Percentiles rank a stretch among this genome's conserved stretches.
Evolutionary conservation across 176 grass and related monocot species (phyloP).

Genomic region (Saccharum officinarum): DNA sequence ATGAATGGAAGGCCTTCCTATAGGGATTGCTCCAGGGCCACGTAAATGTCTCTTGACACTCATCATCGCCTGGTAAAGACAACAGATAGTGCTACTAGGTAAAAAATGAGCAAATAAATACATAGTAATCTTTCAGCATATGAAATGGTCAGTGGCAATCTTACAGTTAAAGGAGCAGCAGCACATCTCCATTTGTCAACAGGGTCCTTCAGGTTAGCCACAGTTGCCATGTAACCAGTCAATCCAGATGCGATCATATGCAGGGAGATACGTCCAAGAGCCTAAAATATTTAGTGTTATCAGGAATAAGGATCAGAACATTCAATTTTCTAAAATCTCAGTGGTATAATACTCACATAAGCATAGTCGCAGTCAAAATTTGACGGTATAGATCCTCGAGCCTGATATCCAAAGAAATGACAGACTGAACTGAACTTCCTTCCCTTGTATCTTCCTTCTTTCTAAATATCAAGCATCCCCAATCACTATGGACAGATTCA

Average conservation of each 20-base stretch:
- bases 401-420: slow-evolving; percentile 81
- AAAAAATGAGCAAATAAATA: background rate
- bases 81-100: background rate
- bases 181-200: slow-evolving; percentile 69
- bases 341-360: slow-evolving; percentile 42
- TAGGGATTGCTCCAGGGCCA: slow-evolving; percentile 56
- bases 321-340: background rate
- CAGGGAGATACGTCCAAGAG: slow-evolving; percentile 56
- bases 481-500: background rate
- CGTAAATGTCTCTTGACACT: slow-evolving; percentile 59
- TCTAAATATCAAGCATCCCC: slow-evolving; percentile 37
- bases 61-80: slow-evolving; percentile 58
- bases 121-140: background rate
- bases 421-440: slow-evolving; percentile 76
- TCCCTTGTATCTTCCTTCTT: slow-evolving; percentile 66
- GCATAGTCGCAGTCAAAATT: slow-evolving; percentile 78
- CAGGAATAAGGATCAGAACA: background rate
- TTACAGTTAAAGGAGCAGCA: slow-evolving; percentile 62
- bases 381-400: slow-evolving; percentile 63
- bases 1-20: slow-evolving; percentile 72
- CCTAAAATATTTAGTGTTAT: slow-evolving; percentile 29
- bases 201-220: slow-evolving; percentile 64
- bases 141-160: background rate
- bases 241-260: slow-evolving; percentile 59
- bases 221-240: slow-evolving; percentile 77